phyloP scores from a whole-genome alignment of 108 stramenopile species.

The Licmophora abbreviata region DNA sequence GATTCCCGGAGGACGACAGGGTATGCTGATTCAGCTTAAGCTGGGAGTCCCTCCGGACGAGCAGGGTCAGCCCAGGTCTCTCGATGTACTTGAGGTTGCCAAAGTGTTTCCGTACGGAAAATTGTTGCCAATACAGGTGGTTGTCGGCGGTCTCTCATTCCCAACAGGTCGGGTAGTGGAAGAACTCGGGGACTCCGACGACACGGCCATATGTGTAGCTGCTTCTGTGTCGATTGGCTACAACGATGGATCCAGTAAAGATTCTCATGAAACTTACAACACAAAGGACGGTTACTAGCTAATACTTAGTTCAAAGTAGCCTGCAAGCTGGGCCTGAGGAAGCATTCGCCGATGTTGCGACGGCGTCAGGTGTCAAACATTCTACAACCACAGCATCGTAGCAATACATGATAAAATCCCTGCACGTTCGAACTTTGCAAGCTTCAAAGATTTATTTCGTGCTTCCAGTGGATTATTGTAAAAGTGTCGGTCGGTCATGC shows the following conservation, averaged over 20 bases:
- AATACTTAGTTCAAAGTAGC: too few relatives aligned
- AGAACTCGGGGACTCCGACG: slow-evolving; percentile 60
- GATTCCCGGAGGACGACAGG: slow-evolving; percentile 53
- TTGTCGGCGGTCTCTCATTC: slow-evolving; percentile 53
- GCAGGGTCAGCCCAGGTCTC: slow-evolving; percentile 15
- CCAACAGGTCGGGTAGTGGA: slow-evolving; percentile 57
- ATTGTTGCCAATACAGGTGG: slow-evolving; percentile 49
- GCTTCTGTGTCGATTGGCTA: slow-evolving; percentile 65
- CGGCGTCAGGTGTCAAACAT: too few relatives aligned
- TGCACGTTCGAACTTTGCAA: background rate
- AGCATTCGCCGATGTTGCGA: too few relatives aligned
- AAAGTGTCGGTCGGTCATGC: too few relatives aligned
- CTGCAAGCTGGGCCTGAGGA: too few relatives aligned
- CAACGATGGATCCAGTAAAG: slow-evolving; percentile 16
- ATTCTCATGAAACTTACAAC: slow-evolving; percentile 27
- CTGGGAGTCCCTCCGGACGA: slow-evolving; percentile 36
- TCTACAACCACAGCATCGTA: too few relatives aligned
- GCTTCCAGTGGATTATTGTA: background rate
- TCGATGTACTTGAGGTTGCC: slow-evolving; percentile 24
- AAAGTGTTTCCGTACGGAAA: slow-evolving; percentile 60
- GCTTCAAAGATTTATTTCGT: background rate
- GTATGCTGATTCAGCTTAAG: slow-evolving; percentile 63
- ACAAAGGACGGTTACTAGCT: slow-evolving; percentile 40
- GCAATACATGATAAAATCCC: background rate
- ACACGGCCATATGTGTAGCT: slow-evolving; percentile 52